A percentile compares a stretch with the other conserved stretches of the same genome.
Evolutionary conservation across 2,329 filamentous ascomycete genomes (phyloP).

Genomic region (Tolypocladium ophioglossoides): DNA sequence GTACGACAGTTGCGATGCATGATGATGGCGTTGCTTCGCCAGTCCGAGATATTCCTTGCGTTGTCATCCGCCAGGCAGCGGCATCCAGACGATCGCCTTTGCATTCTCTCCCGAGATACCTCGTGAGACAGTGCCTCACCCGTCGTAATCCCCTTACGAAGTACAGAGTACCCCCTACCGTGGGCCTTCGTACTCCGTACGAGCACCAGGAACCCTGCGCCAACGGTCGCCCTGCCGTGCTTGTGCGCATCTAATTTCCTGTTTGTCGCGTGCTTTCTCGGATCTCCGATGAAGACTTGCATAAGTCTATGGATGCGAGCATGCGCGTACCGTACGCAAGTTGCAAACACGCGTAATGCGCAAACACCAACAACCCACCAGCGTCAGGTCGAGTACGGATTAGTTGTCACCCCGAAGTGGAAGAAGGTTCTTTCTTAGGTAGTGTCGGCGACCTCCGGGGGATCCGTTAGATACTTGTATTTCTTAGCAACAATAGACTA

Average conservation of each 20-base stretch:
- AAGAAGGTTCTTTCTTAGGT: no score
- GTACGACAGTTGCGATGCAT: not conserved
- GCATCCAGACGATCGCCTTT: not conserved
- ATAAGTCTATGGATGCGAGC: not conserved
- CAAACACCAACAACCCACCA: not conserved
- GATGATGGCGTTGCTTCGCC: no score
- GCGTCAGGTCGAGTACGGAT: no score
- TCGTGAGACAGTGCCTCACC: not conserved
- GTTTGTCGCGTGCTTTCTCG: no score
- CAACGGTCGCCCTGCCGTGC: no score
- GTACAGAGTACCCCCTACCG: no score
- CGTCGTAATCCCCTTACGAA: not conserved
- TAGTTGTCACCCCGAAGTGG: not conserved
- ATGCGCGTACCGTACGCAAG: no score
- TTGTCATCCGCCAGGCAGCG: not conserved
- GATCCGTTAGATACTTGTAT: not conserved
- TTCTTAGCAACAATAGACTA: no score
- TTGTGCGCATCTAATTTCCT: no score
- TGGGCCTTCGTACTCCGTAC: not conserved
- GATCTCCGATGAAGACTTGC: no score
- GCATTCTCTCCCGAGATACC: not conserved
- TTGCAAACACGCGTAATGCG: not conserved
- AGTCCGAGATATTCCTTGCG: not conserved
- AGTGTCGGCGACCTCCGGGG: not conserved
- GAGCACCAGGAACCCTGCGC: no score